phyloP scores from a whole-genome alignment of 768 basidiomycete species.

The Sporobolomyces phaffii region DNA sequence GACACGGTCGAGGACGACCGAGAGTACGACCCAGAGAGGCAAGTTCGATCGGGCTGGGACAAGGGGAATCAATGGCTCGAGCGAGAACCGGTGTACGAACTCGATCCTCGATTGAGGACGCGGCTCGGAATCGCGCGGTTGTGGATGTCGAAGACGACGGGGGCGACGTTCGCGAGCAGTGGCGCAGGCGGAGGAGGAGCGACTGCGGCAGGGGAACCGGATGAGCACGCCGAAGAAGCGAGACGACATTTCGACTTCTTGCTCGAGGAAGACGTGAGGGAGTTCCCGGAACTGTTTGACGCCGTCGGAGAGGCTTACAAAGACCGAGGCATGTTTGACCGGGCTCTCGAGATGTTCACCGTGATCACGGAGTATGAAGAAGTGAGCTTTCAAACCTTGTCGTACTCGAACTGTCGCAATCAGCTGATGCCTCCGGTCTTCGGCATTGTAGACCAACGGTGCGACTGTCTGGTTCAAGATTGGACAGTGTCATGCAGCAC shows the following conservation, averaged over 20 bases:
- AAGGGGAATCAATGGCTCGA: conserved; percentile 48
- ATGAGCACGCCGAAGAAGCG: neutral
- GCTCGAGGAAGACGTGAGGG: conserved; percentile 62
- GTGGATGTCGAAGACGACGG: conserved; percentile 52
- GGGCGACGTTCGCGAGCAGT: no score
- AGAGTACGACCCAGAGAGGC: conserved; percentile 60
- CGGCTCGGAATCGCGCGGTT: conserved; percentile 75
- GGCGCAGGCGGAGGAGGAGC: conserved; percentile 78
- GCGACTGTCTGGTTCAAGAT: conserved; percentile 55
- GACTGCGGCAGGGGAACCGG: no score
- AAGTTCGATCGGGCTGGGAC: conserved; percentile 46
- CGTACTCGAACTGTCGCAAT: neutral
- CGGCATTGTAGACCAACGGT: conserved; percentile 33
- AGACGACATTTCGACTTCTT: conserved; percentile 74
- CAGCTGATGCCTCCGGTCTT: neutral
- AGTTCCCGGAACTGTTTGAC: conserved; percentile 69
- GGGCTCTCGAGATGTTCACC: conserved; percentile 75
- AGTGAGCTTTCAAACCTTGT: conserved; percentile 51
- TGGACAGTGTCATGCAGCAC: conserved; percentile 70
- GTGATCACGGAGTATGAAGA: conserved; percentile 66
- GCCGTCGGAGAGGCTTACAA: conserved; percentile 84
- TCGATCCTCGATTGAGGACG: conserved; percentile 74
- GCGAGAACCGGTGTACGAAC: conserved; percentile 47
- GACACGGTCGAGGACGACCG: conserved; percentile 76
- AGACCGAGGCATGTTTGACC: conserved; percentile 65